Conservation (phyloP, 345 rosid species). For the Salix koriyanagi region DNA sequence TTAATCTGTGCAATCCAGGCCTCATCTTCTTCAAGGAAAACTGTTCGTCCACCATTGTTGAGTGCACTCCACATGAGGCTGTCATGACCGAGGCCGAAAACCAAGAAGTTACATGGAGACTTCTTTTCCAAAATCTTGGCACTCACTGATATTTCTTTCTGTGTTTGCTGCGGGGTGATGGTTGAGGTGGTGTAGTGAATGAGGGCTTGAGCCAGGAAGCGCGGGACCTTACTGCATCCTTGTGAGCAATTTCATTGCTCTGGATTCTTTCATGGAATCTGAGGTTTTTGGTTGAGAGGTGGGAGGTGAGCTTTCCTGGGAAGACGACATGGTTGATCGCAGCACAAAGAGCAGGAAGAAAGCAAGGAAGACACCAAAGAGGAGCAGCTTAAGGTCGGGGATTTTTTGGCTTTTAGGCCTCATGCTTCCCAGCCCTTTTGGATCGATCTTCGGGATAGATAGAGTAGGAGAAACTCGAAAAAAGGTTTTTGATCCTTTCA, state of each 20-base stretch:
- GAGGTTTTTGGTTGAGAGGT: not conserved
- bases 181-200: slow-evolving; percentile 78
- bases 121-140: slow-evolving; percentile 53
- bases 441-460: not conserved
- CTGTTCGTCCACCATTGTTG: slow-evolving; percentile 77
- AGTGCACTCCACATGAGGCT: slow-evolving; percentile 91
- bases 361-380: slow-evolving; percentile 51
- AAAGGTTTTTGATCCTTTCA: not conserved
- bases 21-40: slow-evolving; percentile 86
- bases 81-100: slow-evolving; percentile 86
- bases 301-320: slow-evolving; percentile 22
- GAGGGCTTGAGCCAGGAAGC: slow-evolving; percentile 57
- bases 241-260: slow-evolving; percentile 31
- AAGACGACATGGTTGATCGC: slow-evolving; percentile 48
- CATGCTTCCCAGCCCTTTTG: slow-evolving; percentile 31
- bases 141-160: slow-evolving; percentile 60
- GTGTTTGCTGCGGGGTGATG: slow-evolving; percentile 82
- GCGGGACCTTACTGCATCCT: slow-evolving; percentile 54
- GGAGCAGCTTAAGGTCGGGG: slow-evolving; percentile 53
- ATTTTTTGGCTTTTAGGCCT: slow-evolving; percentile 56
- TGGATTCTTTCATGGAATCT: not conserved
- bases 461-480: not conserved
- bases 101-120: slow-evolving; percentile 88
- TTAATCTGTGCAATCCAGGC: slow-evolving; percentile 77
- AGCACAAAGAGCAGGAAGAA: slow-evolving; percentile 55